phyloP scores from a whole-genome alignment of 257 asterid species.

The Galeopsis tetrahit region DNA sequence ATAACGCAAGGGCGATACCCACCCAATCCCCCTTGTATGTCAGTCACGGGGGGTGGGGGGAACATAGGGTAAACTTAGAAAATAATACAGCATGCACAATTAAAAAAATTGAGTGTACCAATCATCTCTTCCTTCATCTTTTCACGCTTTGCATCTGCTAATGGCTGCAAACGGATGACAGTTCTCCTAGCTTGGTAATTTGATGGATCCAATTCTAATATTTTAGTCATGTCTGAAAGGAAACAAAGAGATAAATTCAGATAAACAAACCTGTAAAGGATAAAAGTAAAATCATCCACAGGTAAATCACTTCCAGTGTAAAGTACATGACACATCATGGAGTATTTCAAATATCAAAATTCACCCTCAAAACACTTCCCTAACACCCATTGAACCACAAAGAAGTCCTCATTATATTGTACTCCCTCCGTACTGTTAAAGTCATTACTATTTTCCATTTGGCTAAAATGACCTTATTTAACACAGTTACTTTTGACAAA shows the following conservation, averaged over 20 bases:
- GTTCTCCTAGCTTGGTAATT: slow-evolving; percentile 81
- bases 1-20: background rate
- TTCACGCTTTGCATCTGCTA: slow-evolving; percentile 95
- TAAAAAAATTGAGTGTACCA: slow-evolving; percentile 51
- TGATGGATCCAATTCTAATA: slow-evolving; percentile 82
- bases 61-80: background rate
- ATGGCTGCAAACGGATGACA: slow-evolving; percentile 76
- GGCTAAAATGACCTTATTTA: too few relatives aligned
- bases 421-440: background rate
- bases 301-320: background rate
- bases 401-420: slow-evolving; percentile 4
- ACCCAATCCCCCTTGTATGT: too few relatives aligned
- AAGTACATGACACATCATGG: slow-evolving; percentile 2
- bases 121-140: slow-evolving; percentile 99
- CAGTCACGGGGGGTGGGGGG: slow-evolving; percentile 5
- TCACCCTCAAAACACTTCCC: slow-evolving; percentile 11
- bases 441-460: too few relatives aligned
- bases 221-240: slow-evolving; percentile 72
- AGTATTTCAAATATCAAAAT: slow-evolving; percentile 16
- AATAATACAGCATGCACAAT: slow-evolving; percentile 7
- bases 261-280: slow-evolving; percentile 1
- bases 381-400: slow-evolving; percentile 3
- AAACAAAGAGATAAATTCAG: slow-evolving; percentile 23
- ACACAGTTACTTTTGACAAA: too few relatives aligned
- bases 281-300: slow-evolving; percentile 18